Conservation (phyloP, 306 rosid species). For the Herpetospermum pedunculosum region DNA sequence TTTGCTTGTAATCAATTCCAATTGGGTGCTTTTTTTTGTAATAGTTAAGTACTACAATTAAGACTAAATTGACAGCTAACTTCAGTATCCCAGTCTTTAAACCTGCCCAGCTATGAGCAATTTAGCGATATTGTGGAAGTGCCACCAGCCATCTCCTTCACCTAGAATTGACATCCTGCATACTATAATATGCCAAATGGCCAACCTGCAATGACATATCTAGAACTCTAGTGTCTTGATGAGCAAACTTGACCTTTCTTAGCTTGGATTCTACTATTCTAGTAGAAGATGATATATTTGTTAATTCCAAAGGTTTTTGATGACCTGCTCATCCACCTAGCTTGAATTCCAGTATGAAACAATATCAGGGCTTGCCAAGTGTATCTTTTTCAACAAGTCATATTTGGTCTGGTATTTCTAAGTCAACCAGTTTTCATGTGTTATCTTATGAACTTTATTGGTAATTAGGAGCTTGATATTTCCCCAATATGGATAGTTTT, state of each 20-base stretch:
- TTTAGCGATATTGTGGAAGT: not conserved
- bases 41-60: not conserved
- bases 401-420: not conserved
- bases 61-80: not conserved
- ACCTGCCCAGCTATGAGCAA: not conserved
- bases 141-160: not conserved
- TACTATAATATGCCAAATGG: not conserved
- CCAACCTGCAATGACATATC: not conserved
- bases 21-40: not conserved
- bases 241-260: not conserved
- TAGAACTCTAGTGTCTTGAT: not conserved
- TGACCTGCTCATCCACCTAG: not conserved
- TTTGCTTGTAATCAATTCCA: not conserved
- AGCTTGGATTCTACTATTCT: not conserved
- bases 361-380: not conserved
- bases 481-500: not conserved
- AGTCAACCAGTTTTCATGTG: not conserved
- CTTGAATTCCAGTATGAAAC: not conserved
- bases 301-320: not conserved
- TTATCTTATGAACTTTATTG: not conserved
- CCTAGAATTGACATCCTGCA: not conserved
- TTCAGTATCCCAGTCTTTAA: not conserved
- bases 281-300: not conserved
- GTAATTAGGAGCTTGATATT: not conserved
- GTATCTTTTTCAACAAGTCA: conserved; percentile 1